Evolutionary conservation across 805 yeast species (phyloP).

Genomic region (Candida sanyiensis): DNA sequence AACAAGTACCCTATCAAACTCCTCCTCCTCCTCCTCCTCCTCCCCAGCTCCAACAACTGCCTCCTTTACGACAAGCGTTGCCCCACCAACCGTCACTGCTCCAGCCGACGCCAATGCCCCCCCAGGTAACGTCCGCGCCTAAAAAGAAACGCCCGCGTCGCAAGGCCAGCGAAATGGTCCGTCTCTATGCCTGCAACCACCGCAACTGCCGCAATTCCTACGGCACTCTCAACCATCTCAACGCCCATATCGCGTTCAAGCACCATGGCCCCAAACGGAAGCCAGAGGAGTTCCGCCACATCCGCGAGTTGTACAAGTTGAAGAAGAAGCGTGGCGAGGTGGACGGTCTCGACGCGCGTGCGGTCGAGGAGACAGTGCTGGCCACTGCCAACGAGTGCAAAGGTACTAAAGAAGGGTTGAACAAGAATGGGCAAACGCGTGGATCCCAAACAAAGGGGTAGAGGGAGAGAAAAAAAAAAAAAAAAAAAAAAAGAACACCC

Average conservation of each 20-base stretch:
- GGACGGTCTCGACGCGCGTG: not conserved
- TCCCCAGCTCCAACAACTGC: not conserved
- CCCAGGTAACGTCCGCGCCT: constrained; percentile 9
- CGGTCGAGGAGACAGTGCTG: constrained; percentile 1
- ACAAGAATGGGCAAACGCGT: too few relatives aligned
- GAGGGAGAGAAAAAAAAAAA: too few relatives aligned
- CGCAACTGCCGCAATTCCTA: constrained; percentile 46
- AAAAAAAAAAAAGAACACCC: too few relatives aligned
- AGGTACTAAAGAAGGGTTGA: too few relatives aligned
- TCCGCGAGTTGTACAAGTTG: constrained; percentile 39
- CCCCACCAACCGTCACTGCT: not conserved
- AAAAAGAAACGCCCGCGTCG: constrained; percentile 45
- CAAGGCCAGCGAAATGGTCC: constrained; percentile 49
- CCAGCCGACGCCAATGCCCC: not conserved
- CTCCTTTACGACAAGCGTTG: not conserved
- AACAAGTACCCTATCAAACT: not conserved
- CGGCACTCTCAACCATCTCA: constrained; percentile 55
- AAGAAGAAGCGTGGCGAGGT: constrained; percentile 30
- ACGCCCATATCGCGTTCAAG: constrained; percentile 49
- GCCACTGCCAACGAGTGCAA: too few relatives aligned
- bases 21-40: not conserved
- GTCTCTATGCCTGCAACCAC: constrained; percentile 45
- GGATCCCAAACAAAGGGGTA: too few relatives aligned
- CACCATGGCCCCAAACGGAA: constrained; percentile 48
- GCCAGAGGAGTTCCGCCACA: constrained; percentile 49